These are phyloP conservation scores for Rubia balearica DNA, from an alignment of 305 asterid genomes.

Conservation along the genomic window DNA sequence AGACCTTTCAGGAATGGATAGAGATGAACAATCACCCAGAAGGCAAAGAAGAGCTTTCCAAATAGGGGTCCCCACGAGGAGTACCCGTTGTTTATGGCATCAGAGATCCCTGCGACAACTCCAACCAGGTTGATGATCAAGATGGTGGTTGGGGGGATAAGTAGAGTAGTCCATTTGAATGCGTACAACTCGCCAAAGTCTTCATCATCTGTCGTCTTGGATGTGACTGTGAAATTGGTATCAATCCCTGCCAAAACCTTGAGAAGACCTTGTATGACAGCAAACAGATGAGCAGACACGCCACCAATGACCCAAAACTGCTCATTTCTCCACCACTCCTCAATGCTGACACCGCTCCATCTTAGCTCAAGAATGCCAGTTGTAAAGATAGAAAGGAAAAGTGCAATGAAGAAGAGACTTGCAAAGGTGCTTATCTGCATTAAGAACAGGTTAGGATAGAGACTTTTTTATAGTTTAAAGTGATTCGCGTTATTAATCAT, in stretches of 20 bases:
- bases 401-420: constrained; percentile 75
- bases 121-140: constrained; percentile 79
- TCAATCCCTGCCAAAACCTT: constrained; percentile 85
- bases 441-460: constrained; percentile 12
- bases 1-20: constrained; percentile 94
- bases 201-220: constrained; percentile 77
- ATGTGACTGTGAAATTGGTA: constrained; percentile 86
- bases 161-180: constrained; percentile 91
- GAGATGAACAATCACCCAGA: constrained; percentile 87
- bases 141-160: constrained; percentile 91
- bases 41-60: constrained; percentile 88
- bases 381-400: constrained; percentile 70
- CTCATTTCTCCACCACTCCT: constrained; percentile 98
- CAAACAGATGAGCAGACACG: constrained; percentile 84
- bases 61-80: constrained; percentile 89
- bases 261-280: constrained; percentile 73
- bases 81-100: constrained; percentile 84
- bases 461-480: constrained; percentile 3
- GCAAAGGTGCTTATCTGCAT: constrained; percentile 80
- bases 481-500: background rate
- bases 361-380: constrained; percentile 88
- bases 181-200: constrained; percentile 78
- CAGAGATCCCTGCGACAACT: constrained; percentile 89
- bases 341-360: constrained; percentile 97
- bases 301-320: constrained; percentile 97